Conservation (phyloP, 2,329 filamentous ascomycete genomes). For the Stachybotrys chlorohalonatus region DNA sequence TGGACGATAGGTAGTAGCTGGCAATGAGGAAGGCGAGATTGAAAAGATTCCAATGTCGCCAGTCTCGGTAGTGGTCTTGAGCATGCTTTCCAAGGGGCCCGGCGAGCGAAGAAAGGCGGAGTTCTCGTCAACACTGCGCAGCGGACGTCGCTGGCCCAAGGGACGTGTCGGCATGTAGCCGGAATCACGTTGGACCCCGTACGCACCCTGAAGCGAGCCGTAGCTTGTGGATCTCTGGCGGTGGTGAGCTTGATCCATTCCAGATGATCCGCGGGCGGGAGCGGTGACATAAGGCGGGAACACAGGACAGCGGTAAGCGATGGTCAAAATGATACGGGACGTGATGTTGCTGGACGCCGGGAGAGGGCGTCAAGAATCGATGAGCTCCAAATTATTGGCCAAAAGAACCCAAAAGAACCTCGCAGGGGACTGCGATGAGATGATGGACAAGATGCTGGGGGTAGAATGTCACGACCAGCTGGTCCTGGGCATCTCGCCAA, state of each 20-base stretch:
- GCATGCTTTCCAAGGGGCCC: slow-evolving; percentile 52
- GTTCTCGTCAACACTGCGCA: slow-evolving; percentile 35
- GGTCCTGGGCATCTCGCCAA: not conserved
- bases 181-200: slow-evolving; percentile 9
- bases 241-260: slow-evolving; percentile 19
- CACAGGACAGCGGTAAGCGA: not conserved
- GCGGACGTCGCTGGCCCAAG: slow-evolving; percentile 23
- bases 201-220: slow-evolving; percentile 25
- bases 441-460: not conserved
- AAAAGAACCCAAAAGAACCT: not conserved
- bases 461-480: not conserved
- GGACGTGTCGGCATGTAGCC: slow-evolving; percentile 10
- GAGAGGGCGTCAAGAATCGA: not conserved
- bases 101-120: slow-evolving; percentile 35
- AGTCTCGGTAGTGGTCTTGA: slow-evolving; percentile 57
- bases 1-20: slow-evolving; percentile 15
- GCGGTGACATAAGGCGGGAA: not conserved
- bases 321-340: not conserved
- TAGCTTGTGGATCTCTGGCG: slow-evolving; percentile 29
- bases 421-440: not conserved
- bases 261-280: not conserved
- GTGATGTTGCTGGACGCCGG: not conserved
- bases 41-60: slow-evolving; percentile 56
- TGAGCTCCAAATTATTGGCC: not conserved
- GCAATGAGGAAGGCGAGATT: slow-evolving; percentile 22